Evolutionary conservation across 345 rosid species (phyloP).

Genomic region (Raphanus sativus): DNA sequence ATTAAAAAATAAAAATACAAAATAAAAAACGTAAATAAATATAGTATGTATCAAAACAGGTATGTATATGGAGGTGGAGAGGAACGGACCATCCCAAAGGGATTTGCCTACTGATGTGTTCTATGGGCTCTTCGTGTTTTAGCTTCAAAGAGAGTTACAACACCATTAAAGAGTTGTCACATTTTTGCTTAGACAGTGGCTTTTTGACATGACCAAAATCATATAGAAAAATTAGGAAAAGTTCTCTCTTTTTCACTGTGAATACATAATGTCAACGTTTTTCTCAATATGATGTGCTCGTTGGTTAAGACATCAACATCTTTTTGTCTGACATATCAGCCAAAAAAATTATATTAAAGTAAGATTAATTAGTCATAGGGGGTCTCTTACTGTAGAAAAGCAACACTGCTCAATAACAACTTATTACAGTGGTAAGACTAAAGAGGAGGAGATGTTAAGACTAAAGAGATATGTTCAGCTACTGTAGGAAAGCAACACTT

Average conservation of each 20-base stretch:
- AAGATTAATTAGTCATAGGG: too few relatives aligned
- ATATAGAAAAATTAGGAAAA: constrained; percentile 7
- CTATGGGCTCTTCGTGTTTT: constrained; percentile 7
- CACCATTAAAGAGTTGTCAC: background rate
- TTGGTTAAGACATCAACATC: background rate
- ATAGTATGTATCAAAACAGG: too few relatives aligned
- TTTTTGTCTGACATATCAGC: too few relatives aligned
- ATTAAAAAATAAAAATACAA: too few relatives aligned
- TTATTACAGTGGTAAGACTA: too few relatives aligned
- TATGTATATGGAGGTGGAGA: constrained; percentile 5
- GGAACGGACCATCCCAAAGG: background rate
- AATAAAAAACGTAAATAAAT: too few relatives aligned
- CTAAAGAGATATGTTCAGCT: too few relatives aligned
- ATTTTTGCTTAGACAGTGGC: constrained; percentile 1
- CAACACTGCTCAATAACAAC: too few relatives aligned
- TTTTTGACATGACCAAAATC: constrained; percentile 5
- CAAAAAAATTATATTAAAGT: too few relatives aligned
- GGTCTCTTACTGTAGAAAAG: too few relatives aligned
- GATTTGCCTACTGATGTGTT: constrained; percentile 9
- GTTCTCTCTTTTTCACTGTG: constrained; percentile 5
- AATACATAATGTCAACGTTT: background rate
- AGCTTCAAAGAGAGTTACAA: constrained; percentile 14
- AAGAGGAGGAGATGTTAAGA: too few relatives aligned
- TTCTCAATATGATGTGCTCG: background rate
- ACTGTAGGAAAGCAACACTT: too few relatives aligned